phyloP scores from a whole-genome alignment of 163 green algal genomes.

The Chloroidium sp. region DNA sequence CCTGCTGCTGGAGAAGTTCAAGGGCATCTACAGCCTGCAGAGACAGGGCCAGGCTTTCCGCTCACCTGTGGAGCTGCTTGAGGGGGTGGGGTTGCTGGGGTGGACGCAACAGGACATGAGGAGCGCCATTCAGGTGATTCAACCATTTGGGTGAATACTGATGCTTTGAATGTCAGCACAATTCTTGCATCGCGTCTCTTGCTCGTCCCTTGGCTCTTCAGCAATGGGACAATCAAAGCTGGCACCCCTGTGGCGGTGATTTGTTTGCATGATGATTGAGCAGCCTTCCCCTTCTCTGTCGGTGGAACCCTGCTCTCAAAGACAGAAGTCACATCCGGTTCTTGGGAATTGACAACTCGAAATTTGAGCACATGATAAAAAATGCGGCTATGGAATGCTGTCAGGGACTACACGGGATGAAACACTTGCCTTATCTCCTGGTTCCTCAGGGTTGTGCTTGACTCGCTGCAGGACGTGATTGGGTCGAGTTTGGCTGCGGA shows the following conservation, averaged over 20 bases:
- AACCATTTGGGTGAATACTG: neutral
- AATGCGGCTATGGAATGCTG: too few species aligned
- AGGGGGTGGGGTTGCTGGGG: slow-evolving; percentile 22
- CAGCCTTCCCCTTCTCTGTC: too few species aligned
- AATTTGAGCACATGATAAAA: neutral
- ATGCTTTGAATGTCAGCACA: too few species aligned
- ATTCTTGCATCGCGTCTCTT: too few species aligned
- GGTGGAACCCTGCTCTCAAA: too few species aligned
- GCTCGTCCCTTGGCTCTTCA: too few species aligned
- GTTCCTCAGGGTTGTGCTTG: neutral
- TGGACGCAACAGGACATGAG: slow-evolving; percentile 29
- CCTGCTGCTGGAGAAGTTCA: slow-evolving; percentile 16
- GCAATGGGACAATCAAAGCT: too few species aligned
- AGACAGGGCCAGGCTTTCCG: slow-evolving; percentile 18
- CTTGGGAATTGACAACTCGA: neutral
- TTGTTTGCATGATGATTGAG: too few species aligned
- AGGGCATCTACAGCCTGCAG: slow-evolving; percentile 28
- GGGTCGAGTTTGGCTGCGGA: slow-evolving; percentile 1
- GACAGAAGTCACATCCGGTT: too few species aligned
- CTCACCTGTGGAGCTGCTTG: slow-evolving; percentile 24
- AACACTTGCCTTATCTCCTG: too few species aligned
- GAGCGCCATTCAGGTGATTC: slow-evolving; percentile 10
- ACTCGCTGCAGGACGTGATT: slow-evolving; percentile 11
- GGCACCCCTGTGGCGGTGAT: too few species aligned
- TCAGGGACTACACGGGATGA: too few species aligned